Evolutionary conservation across 805 yeast genomes (phyloP), one percentile per base, ranked within the genome.

Genomic region (Sungouiella thailandica): DNA sequence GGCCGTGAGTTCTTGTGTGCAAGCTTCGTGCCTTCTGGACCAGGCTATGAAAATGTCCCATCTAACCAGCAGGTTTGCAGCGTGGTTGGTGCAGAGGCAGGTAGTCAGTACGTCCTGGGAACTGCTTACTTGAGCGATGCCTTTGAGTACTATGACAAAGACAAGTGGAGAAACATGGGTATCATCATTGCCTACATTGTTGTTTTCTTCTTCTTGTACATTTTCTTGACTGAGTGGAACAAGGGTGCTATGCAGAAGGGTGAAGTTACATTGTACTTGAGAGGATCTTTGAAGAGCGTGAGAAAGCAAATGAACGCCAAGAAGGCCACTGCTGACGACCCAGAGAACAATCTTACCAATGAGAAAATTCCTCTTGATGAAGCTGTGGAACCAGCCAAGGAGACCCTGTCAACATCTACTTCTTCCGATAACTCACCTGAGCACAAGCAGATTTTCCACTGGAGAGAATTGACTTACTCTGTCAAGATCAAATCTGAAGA

Each of bases 381-480:
- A 15, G 51, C 53, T 14, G 31, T 48, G 12, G 65, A 60, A 23
- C 55, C 58, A 16, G 44, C 47, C 19, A 48, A 44, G 34, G 32
- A 15, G 9, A 42, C 44, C 19, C 38, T 35, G 18, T 34, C 38
- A 17, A n/a, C 22, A 7, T 19, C 22, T 19, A 19, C 22, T 19
- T n/a, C 23, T 36, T 15, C 43, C 45, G 3, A 6, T 32, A 2
- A 14, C 29, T 7, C 9, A 11, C 4, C n/a, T n/a, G n/a, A 10
- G n/a, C n/a, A n/a, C n/a, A n/a, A n/a, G n/a, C n/a, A 17, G 12
- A 75, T 80, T 25, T 82, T 82, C 71, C 85, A 79, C 52, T 83
- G 94, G 94, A 74, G 76, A 57, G 73, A 83, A 51, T 77, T 83
- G 28, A 74, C 80, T 50, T 83, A 82, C 53, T 82, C 78, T 42